phyloP scores from a whole-genome alignment of 768 basidiomycete genomes.

The Agrocybe chaxingu region DNA sequence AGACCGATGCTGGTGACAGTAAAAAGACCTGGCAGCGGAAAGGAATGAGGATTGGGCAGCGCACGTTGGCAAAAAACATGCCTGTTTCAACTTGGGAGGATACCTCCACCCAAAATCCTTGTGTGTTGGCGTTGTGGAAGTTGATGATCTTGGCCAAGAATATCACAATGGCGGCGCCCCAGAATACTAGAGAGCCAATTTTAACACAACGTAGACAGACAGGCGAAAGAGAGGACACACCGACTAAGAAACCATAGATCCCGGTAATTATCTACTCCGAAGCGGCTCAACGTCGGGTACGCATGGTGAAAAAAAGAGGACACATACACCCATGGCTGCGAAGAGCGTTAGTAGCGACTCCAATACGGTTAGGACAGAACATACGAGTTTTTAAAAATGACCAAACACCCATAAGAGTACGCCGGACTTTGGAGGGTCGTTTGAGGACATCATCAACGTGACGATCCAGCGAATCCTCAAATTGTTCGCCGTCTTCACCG shows the following conservation, averaged over 20 bases:
- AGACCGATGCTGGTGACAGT: conserved; percentile 79
- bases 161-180: conserved; percentile 82
- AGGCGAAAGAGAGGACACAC: conserved; percentile 29
- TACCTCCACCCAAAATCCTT: conserved; percentile 83
- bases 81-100: conserved; percentile 77
- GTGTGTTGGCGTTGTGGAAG: conserved; percentile 60
- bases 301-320: neutral
- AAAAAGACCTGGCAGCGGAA: conserved; percentile 56
- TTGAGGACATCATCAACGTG: conserved; percentile 78
- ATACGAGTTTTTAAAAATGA: conserved; percentile 81
- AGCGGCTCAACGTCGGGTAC: conserved; percentile 1
- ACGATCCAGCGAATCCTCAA: conserved; percentile 55
- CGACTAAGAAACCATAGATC: conserved; percentile 75
- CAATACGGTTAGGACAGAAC: conserved; percentile 21
- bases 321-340: conserved; percentile 65
- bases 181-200: conserved; percentile 55
- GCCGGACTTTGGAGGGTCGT: conserved; percentile 54
- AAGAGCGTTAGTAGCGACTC: neutral
- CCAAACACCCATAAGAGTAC: conserved; percentile 71
- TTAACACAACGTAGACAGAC: neutral
- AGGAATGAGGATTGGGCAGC: neutral
- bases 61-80: conserved; percentile 19
- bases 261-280: conserved; percentile 52
- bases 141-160: conserved; percentile 70
- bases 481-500: conserved; percentile 27